Percentiles rank a stretch among this genome's conserved stretches.
These are phyloP conservation scores for Fusarium proliferatum DNA, from an alignment of 2,329 filamentous ascomycete species.

Conservation along the genomic window DNA sequence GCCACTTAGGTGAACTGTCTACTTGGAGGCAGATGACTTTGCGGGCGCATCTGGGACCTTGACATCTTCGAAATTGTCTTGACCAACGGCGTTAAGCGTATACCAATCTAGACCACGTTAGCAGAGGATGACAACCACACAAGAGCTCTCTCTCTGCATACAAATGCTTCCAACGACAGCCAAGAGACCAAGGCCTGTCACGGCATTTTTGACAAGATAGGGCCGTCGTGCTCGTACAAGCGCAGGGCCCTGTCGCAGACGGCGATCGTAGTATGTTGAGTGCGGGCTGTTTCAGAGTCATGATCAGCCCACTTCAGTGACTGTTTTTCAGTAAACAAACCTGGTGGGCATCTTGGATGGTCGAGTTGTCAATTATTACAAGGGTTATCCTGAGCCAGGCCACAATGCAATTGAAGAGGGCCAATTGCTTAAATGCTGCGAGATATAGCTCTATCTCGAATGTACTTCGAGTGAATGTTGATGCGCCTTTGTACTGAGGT, in stretches of 20 bases:
- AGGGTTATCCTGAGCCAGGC: background rate
- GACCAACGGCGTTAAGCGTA: slow-evolving; percentile 84
- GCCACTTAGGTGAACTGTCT: slow-evolving; percentile 13
- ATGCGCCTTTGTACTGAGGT: slow-evolving; percentile 15
- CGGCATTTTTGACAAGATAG: slow-evolving; percentile 88
- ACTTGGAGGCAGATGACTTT: slow-evolving; percentile 55
- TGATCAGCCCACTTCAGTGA: slow-evolving; percentile 36
- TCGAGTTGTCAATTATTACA: background rate
- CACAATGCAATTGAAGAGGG: background rate
- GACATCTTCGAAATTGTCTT: slow-evolving; percentile 97
- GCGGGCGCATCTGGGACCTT: slow-evolving; percentile 81
- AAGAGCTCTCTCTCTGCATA: slow-evolving; percentile 64
- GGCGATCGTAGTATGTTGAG: slow-evolving; percentile 89
- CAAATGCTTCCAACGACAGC: slow-evolving; percentile 86
- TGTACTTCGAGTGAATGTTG: slow-evolving; percentile 11
- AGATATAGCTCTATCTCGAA: slow-evolving; percentile 22
- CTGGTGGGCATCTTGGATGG: slow-evolving; percentile 37
- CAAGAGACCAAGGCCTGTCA: slow-evolving; percentile 81
- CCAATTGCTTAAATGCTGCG: slow-evolving; percentile 13
- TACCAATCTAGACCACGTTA: slow-evolving; percentile 61
- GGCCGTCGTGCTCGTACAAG: slow-evolving; percentile 92
- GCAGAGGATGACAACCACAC: slow-evolving; percentile 2
- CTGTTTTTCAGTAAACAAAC: slow-evolving; percentile 23
- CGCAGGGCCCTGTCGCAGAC: slow-evolving; percentile 86
- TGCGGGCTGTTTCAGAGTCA: slow-evolving; percentile 55